Evolutionary conservation across 2,329 filamentous ascomycete species (phyloP).

Genomic region (Fusarium proliferatum): DNA sequence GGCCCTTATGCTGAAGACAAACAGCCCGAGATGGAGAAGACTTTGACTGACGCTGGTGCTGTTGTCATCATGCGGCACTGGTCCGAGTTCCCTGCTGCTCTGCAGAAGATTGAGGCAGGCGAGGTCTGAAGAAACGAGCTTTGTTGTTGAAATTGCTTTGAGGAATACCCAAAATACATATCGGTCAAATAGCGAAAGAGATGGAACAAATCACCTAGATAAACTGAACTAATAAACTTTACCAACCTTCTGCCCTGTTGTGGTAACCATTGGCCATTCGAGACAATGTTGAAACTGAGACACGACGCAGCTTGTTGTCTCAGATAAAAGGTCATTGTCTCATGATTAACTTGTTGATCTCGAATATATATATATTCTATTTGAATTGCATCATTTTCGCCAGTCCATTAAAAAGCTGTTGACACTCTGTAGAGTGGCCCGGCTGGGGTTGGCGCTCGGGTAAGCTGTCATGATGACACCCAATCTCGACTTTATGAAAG

Average conservation of each 20-base stretch:
- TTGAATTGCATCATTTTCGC: slow-evolving; percentile 42
- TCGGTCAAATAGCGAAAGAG: slow-evolving; percentile 23
- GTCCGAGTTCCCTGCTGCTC: slow-evolving; percentile 62
- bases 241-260: neutral
- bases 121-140: slow-evolving; percentile 40
- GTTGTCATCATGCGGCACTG: slow-evolving; percentile 71
- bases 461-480: slow-evolving; percentile 85
- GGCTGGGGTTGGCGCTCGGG: slow-evolving; percentile 83
- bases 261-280: neutral
- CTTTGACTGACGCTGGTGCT: slow-evolving; percentile 70
- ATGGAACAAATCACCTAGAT: slow-evolving; percentile 12
- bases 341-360: neutral
- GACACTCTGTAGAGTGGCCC: slow-evolving; percentile 88
- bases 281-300: neutral
- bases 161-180: slow-evolving; percentile 35
- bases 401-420: slow-evolving; percentile 87
- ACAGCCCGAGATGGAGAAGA: slow-evolving; percentile 72
- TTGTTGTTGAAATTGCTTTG: slow-evolving; percentile 30
- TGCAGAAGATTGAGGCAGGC: slow-evolving; percentile 60
- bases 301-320: neutral
- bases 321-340: neutral
- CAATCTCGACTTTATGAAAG: slow-evolving; percentile 78
- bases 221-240: slow-evolving; percentile 26
- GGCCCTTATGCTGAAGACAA: slow-evolving; percentile 76
- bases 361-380: neutral